These are phyloP conservation scores for Phialophora macrospora DNA, from an alignment of 2,329 filamentous ascomycete genomes.

Conservation along the genomic window DNA sequence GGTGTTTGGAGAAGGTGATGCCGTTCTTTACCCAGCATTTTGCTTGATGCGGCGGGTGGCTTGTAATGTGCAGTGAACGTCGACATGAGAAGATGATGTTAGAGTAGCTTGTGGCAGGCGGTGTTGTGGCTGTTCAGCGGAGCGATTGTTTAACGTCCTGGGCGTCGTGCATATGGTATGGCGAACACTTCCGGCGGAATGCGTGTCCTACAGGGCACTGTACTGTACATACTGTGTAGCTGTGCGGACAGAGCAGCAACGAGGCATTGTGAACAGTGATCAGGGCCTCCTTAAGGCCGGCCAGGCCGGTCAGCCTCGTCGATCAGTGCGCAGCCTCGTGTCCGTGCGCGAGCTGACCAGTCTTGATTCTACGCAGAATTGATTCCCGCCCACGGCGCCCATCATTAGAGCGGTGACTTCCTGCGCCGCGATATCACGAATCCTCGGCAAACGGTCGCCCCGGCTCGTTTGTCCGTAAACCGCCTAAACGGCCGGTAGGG, in stretches of 20 bases:
- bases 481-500: not conserved
- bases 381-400: too few relatives aligned
- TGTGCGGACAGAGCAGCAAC: not conserved
- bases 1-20: conserved; percentile 81
- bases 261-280: not conserved
- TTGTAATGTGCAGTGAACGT: not conserved
- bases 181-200: not conserved
- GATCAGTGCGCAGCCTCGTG: not conserved
- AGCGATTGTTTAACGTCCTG: not conserved
- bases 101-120: not conserved
- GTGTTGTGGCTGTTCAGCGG: not conserved
- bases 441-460: not conserved
- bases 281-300: not conserved
- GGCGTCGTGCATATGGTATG: not conserved
- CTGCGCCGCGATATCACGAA: too few relatives aligned
- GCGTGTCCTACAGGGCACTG: not conserved
- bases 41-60: conserved; percentile 17
- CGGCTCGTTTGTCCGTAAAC: not conserved
- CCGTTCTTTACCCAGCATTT: conserved; percentile 52
- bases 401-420: not conserved
- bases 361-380: not conserved
- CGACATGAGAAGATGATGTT: conserved; percentile 3
- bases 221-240: conserved; percentile 4
- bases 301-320: not conserved
- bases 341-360: not conserved